These are phyloP conservation scores for Candida sanyaensis DNA, from an alignment of 1,139 yeast species.

Conservation along the genomic window DNA sequence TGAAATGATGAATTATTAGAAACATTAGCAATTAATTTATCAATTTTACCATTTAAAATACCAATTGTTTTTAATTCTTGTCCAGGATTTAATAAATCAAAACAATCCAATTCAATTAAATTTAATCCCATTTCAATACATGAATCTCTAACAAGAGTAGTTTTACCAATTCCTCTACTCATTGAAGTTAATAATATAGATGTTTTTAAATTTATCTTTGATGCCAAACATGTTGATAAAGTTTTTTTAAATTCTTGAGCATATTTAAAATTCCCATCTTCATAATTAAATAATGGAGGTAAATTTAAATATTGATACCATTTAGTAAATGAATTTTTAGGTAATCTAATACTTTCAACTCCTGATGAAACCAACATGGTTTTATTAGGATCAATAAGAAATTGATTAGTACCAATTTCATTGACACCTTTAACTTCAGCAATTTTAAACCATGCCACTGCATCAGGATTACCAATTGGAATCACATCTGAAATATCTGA, in stretches of 20 bases:
- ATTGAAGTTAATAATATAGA: conserved; percentile 68
- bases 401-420: conserved; percentile 43
- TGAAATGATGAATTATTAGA: conserved; percentile 27
- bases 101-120: conserved; percentile 69
- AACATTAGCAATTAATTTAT: conserved; percentile 40
- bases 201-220: conserved; percentile 50
- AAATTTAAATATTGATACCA: conserved; percentile 54
- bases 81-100: conserved; percentile 61
- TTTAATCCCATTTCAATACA: conserved; percentile 67
- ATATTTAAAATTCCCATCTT: conserved; percentile 38
- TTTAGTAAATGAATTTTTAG: conserved; percentile 32
- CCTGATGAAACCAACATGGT: conserved; percentile 76
- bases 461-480: conserved; percentile 68
- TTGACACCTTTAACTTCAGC: conserved; percentile 39
- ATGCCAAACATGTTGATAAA: conserved; percentile 43
- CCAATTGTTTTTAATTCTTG: conserved; percentile 84
- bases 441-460: conserved; percentile 83
- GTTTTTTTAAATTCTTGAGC: conserved; percentile 57
- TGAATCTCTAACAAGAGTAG: conserved; percentile 58
- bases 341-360: conserved; percentile 40
- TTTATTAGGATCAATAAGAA: conserved; percentile 59
- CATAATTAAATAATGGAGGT: conserved; percentile 42
- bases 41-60: conserved; percentile 71
- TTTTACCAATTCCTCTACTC: conserved; percentile 79
- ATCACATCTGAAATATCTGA: conserved; percentile 34